Percentiles rank a stretch among this genome's conserved stretches.
Evolutionary conservation across 257 asterid genomes (phyloP).

Genomic region (Forsythia viridissima): DNA sequence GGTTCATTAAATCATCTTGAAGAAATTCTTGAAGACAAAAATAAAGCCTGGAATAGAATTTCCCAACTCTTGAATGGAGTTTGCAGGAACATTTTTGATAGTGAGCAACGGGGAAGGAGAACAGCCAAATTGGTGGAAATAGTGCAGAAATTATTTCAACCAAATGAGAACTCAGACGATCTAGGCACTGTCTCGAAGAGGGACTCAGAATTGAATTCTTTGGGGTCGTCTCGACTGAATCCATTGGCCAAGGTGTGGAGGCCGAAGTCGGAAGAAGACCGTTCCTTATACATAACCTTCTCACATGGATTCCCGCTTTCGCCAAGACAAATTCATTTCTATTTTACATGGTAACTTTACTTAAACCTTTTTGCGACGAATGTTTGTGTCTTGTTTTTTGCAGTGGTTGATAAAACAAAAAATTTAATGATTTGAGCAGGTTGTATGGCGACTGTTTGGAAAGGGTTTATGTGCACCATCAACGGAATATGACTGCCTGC

Average conservation of each 20-base stretch:
- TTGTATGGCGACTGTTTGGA: neutral
- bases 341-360: neutral
- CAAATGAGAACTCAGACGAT: neutral
- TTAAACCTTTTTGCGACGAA: too few relatives aligned
- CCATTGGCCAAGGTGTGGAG: neutral
- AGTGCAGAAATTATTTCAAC: neutral
- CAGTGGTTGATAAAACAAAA: neutral
- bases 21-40: neutral
- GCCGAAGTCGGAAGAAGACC: neutral
- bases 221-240: neutral
- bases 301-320: neutral
- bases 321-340: neutral
- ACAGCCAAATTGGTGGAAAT: neutral
- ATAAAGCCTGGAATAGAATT: neutral
- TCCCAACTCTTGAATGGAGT: neutral
- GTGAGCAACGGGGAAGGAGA: neutral
- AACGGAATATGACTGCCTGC: neutral
- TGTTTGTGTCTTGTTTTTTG: neutral
- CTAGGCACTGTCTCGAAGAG: neutral
- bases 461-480: neutral
- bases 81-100: neutral
- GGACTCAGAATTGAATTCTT: neutral
- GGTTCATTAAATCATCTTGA: neutral
- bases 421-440: neutral
- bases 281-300: neutral